phyloP scores from a whole-genome alignment of 1,139 yeast species.

The Zygoascus meyerae region DNA sequence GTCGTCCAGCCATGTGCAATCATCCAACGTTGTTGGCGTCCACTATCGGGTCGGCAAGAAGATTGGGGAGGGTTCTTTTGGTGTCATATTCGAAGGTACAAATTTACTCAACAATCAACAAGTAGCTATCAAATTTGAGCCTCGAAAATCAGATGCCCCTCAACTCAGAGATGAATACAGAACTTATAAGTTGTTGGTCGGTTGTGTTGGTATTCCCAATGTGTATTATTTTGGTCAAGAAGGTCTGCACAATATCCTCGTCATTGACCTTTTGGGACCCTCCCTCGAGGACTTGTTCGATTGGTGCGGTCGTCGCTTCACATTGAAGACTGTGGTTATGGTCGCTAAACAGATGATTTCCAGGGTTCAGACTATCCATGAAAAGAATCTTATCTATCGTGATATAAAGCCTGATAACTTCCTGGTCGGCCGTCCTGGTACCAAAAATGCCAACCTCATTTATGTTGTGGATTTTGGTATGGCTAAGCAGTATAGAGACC shows the following conservation, averaged over 20 bases:
- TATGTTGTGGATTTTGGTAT: constrained; percentile 76
- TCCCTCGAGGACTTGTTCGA: constrained; percentile 93
- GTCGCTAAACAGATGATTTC: constrained; percentile 89
- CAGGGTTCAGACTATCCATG: constrained; percentile 81
- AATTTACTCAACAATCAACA: constrained; percentile 76
- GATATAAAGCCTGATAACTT: constrained; percentile 97
- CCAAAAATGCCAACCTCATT: constrained; percentile 46
- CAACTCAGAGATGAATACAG: constrained; percentile 93
- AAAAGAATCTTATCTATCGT: constrained; percentile 83
- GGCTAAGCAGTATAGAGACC: constrained; percentile 97
- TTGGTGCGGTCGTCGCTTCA: constrained; percentile 93
- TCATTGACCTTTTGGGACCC: constrained; percentile 91
- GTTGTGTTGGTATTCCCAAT: constrained; percentile 80
- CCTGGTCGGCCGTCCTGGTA: constrained; percentile 62
- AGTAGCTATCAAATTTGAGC: constrained; percentile 75
- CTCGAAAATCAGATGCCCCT: constrained; percentile 95
- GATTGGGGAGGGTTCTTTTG: constrained; percentile 98
- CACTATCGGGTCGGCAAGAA: constrained; percentile 95
- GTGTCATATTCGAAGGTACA: constrained; percentile 92
- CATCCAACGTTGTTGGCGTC: constrained; percentile 51
- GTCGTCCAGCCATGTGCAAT: constrained; percentile 31
- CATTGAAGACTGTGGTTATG: constrained; percentile 82
- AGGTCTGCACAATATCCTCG: constrained; percentile 89
- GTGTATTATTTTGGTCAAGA: constrained; percentile 98
- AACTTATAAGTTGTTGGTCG: constrained; percentile 81